A percentile compares a stretch with the other conserved stretches of the same genome.
These are phyloP conservation scores for Geotrichum europaeum DNA, from an alignment of 1,139 yeast genomes.

Conservation along the genomic window DNA sequence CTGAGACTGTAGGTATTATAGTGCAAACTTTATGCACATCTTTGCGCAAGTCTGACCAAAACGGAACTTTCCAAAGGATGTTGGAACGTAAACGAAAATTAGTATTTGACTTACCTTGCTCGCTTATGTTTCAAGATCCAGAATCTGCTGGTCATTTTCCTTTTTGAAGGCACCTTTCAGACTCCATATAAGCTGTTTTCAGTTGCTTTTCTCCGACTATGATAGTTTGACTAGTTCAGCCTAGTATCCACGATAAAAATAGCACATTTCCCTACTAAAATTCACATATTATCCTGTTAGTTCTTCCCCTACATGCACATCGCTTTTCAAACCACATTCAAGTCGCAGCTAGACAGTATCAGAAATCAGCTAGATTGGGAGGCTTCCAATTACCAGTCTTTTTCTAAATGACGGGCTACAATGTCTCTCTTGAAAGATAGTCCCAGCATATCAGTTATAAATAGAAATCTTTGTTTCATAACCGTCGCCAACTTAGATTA, in stretches of 20 bases:
- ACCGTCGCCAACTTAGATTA: not conserved
- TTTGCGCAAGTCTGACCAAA: not conserved
- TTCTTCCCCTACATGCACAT: not conserved
- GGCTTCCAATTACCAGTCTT: not conserved
- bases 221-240: not conserved
- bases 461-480: not conserved
- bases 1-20: too few species aligned
- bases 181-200: not conserved
- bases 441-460: not conserved
- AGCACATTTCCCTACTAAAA: not conserved
- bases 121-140: not conserved
- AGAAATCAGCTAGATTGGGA: not conserved
- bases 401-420: not conserved
- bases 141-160: not conserved
- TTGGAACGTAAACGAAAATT: not conserved
- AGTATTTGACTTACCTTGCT: not conserved
- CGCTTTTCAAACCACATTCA: not conserved
- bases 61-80: not conserved
- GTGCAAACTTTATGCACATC: not conserved
- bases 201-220: not conserved
- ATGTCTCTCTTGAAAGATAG: not conserved
- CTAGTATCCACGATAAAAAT: not conserved
- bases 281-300: not conserved
- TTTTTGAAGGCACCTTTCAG: not conserved
- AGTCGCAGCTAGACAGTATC: not conserved